Base-by-base conservation (phyloP, 495 filamentous ascomycete species). In the Xylaria flabelliformis region DNA sequence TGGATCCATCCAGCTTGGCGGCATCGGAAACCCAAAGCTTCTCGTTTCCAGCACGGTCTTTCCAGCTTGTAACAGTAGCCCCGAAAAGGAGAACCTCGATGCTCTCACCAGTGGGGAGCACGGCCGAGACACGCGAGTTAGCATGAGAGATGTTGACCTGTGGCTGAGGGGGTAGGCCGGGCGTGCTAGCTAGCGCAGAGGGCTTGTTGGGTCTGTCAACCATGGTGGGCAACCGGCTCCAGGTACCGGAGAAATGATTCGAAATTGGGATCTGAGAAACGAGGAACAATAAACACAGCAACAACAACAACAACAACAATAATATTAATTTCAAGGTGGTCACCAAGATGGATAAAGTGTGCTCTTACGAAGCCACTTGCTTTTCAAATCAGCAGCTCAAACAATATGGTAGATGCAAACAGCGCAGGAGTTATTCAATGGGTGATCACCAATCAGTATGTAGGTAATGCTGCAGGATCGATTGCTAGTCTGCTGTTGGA, bases 51-150 rank as follows among this genome's bases (percentile, higher is more conserved):
- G 84, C 82, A 42, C 88, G 88, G 73, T 90, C 87, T 85, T 95
- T 97, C 97, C 97, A 99, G 75, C 91, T 94, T 70, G 91, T 91
- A 70, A 98, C 91, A 12, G 97, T 98, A 0, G 97, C 97, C 69
- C 97, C 97, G 78, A 93, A 92, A 13, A 98, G 89, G 63, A 98
- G 86, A 59, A 99, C 86, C 63, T 92, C 89, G 74, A 97, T 89
- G 59, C 88, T 92, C 80, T 98, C 94, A 73, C 97, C 93, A 13
- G 92, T 92, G 13, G 96, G 92, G 72, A 98, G 84, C 64, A 86
- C 87, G 69, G 94, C 92, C 36, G 88, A 88, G 53, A 97, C 88
- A 39, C 84, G 82, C 69, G 85, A 85, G 80, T 91, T 90, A 78
- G 91, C 88, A 67, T 87, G 78, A 10, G 87, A 85, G 80, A 94